A percentile compares a stretch with the other conserved stretches of the same genome.
phyloP scores from a whole-genome alignment of 1,284 basidiomycete species.

The Rhodotorula sp. region DNA sequence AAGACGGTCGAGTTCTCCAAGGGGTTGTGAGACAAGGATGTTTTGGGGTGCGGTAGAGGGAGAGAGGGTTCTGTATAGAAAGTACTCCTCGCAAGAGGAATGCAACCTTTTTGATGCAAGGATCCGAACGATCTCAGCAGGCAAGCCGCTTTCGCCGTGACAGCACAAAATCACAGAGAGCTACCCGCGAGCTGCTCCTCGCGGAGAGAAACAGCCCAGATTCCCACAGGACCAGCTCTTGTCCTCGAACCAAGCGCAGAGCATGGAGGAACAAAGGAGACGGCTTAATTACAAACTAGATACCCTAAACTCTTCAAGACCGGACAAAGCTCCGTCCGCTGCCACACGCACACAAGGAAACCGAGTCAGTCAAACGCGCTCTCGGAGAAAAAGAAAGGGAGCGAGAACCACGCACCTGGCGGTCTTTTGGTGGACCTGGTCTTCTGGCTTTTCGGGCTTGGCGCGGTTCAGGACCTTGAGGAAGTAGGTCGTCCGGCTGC shows the following conservation, averaged over 20 bases:
- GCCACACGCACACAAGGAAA: neutral
- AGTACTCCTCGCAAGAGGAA: too few species aligned
- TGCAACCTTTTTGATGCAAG: too few species aligned
- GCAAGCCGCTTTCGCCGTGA: too few species aligned
- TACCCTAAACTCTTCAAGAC: neutral
- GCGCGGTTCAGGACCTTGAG: slow-evolving; percentile 96
- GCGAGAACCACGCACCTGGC: slow-evolving; percentile 54
- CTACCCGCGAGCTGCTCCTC: too few species aligned
- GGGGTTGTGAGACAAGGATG: slow-evolving; percentile 48
- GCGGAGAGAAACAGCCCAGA: too few species aligned
- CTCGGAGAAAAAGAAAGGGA: too few species aligned
- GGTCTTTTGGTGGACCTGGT: slow-evolving; percentile 72
- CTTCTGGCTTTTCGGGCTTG: slow-evolving; percentile 69
- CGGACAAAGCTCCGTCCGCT: slow-evolving; percentile 18
- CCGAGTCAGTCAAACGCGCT: neutral
- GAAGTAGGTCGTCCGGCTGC: slow-evolving; percentile 91
- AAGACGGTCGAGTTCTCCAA: slow-evolving; percentile 56
- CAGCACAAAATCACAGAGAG: too few species aligned
- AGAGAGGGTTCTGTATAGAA: too few species aligned
- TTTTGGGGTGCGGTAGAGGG: too few species aligned
- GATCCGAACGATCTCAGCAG: too few species aligned
- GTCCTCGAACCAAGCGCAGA: neutral
- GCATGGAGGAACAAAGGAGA: neutral
- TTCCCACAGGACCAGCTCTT: neutral
- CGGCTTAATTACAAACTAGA: neutral